Conservation (phyloP, 2,329 filamentous ascomycete genomes). For the Atkinsonella hypoxylon region DNA sequence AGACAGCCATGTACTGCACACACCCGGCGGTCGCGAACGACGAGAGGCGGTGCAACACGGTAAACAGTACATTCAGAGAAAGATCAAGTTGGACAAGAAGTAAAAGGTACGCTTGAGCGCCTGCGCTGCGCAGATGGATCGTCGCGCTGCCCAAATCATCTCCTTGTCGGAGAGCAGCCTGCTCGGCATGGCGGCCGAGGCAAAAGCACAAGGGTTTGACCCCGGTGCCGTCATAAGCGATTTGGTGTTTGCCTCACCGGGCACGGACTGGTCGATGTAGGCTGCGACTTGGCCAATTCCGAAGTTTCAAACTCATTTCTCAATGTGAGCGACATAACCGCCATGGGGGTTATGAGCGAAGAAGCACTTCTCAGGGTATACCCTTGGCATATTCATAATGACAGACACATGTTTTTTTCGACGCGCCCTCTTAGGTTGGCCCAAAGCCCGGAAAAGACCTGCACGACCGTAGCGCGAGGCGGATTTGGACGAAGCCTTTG, state of each 20-base stretch:
- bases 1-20: conserved; percentile 9
- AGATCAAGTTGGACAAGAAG: conserved; percentile 9
- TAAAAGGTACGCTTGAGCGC: not conserved
- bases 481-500: conserved; percentile 20
- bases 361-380: conserved; percentile 10
- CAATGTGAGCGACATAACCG: conserved; percentile 10
- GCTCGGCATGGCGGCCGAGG: conserved; percentile 11
- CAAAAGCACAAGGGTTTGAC: conserved; percentile 11
- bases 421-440: conserved; percentile 18
- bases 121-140: conserved; percentile 6
- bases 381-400: conserved; percentile 21
- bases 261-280: conserved; percentile 13
- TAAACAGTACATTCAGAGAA: conserved; percentile 10
- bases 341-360: conserved; percentile 11
- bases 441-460: conserved; percentile 16
- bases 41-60: conserved; percentile 9
- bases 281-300: conserved; percentile 11
- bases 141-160: conserved; percentile 9
- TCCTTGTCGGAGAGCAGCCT: conserved; percentile 12
- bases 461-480: conserved; percentile 14
- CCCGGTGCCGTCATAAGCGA: conserved; percentile 11
- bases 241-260: conserved; percentile 12
- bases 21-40: conserved; percentile 9
- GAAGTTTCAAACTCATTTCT: conserved; percentile 14
- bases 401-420: conserved; percentile 20